Percentiles rank a stretch among this genome's conserved stretches.
phyloP scores from a whole-genome alignment of 164 flowering plant species.

The Annona cherimola region DNA sequence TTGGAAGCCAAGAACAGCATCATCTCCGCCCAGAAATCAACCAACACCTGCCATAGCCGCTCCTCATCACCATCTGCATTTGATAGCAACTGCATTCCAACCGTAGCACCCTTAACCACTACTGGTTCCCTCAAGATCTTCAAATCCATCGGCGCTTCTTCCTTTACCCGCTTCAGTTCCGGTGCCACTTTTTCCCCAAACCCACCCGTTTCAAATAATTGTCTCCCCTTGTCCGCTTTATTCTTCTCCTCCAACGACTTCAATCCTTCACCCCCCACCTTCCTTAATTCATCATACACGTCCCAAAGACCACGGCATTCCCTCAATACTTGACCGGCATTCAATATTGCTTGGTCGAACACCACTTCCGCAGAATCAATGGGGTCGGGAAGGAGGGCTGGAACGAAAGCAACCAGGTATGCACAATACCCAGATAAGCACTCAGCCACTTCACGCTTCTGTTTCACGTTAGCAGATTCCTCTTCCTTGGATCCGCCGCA shows the following conservation, averaged over 20 bases:
- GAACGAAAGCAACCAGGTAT: constrained; percentile 2
- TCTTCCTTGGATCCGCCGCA: background rate
- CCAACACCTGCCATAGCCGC: constrained; percentile 9
- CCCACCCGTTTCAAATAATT: no score
- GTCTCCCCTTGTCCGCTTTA: no score
- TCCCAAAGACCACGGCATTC: background rate
- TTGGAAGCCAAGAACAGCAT: constrained; percentile 7
- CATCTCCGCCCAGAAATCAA: constrained; percentile 15
- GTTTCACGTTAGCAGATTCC: background rate
- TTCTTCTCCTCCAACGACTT: no score
- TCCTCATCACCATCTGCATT: background rate
- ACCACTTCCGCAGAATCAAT: background rate
- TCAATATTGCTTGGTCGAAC: background rate
- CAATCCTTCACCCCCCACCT: background rate
- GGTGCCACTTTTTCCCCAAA: background rate
- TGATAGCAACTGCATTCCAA: background rate
- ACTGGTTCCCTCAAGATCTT: background rate
- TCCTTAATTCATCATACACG: background rate
- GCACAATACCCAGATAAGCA: constrained; percentile 3
- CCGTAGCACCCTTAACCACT: background rate
- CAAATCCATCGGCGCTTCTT: background rate
- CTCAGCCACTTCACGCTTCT: background rate
- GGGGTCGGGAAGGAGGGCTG: background rate
- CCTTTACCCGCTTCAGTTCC: background rate
- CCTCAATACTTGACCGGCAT: background rate